phyloP scores from a whole-genome alignment of 306 rosid species.

The Malus sieversii region DNA sequence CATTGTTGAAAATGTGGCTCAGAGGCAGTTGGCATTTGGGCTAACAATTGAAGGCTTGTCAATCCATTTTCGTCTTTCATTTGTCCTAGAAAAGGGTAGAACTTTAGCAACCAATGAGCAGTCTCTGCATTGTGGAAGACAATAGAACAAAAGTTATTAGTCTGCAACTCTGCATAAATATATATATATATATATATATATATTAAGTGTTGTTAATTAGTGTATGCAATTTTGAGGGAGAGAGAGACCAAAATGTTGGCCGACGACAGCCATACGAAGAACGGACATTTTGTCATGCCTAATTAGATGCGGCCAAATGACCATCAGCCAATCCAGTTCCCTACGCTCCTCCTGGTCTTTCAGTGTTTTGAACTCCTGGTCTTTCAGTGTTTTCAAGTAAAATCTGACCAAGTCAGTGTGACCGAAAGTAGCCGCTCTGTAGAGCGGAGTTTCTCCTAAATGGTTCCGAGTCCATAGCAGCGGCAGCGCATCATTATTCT shows the following conservation, averaged over 20 bases:
- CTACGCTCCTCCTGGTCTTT: no score
- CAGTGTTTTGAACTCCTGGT: no score
- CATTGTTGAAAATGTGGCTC: background rate
- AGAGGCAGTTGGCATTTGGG: conserved; percentile 17
- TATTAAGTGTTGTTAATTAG: no score
- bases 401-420: background rate
- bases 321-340: no score
- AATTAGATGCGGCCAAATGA: background rate
- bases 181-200: no score
- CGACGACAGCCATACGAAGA: background rate
- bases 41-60: conserved; percentile 12
- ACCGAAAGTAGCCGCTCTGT: conserved; percentile 8
- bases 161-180: no score
- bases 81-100: background rate
- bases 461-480: background rate
- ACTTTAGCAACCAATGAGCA: background rate
- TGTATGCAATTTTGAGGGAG: no score
- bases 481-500: background rate
- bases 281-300: background rate
- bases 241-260: no score
- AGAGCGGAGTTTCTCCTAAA: conserved; percentile 15
- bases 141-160: background rate
- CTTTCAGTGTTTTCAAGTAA: no score
- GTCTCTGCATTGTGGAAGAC: background rate
- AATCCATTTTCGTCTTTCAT: background rate